Conservation (phyloP, 2,329 filamentous ascomycete genomes). For the Aureobasidium sp. region DNA sequence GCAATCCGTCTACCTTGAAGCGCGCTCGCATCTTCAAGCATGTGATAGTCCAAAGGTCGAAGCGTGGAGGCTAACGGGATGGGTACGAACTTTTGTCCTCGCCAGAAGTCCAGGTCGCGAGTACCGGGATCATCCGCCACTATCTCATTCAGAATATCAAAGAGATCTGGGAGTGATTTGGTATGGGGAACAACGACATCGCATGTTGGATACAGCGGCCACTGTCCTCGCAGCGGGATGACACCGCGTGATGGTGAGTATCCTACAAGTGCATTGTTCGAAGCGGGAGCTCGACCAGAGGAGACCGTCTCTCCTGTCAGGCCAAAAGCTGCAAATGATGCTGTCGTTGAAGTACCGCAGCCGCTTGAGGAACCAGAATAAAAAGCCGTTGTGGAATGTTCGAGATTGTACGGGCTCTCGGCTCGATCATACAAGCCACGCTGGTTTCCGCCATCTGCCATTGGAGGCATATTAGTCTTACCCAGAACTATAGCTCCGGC, state of each 20-base stretch:
- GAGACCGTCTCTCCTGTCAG: conserved; percentile 51
- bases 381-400: conserved; percentile 49
- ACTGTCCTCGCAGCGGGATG: conserved; percentile 46
- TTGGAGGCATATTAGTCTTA: conserved; percentile 54
- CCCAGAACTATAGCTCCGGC: conserved; percentile 49
- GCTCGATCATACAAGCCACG: conserved; percentile 51
- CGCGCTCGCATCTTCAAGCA: not conserved
- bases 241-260: conserved; percentile 51
- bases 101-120: conserved; percentile 47
- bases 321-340: conserved; percentile 48
- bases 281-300: conserved; percentile 50
- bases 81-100: conserved; percentile 42
- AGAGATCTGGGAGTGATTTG: conserved; percentile 44
- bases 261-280: conserved; percentile 49
- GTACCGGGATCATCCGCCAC: conserved; percentile 36
- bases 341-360: conserved; percentile 44
- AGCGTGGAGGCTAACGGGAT: conserved; percentile 29
- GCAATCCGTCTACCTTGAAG: not conserved
- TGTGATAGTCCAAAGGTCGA: not conserved
- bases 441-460: conserved; percentile 54
- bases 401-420: conserved; percentile 49
- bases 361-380: conserved; percentile 54
- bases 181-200: conserved; percentile 51
- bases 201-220: conserved; percentile 51
- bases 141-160: conserved; percentile 45